A percentile compares a stretch with the other conserved stretches of the same genome.
phyloP scores from a whole-genome alignment of 768 basidiomycete genomes.

The Kwoniella dejecticola region DNA sequence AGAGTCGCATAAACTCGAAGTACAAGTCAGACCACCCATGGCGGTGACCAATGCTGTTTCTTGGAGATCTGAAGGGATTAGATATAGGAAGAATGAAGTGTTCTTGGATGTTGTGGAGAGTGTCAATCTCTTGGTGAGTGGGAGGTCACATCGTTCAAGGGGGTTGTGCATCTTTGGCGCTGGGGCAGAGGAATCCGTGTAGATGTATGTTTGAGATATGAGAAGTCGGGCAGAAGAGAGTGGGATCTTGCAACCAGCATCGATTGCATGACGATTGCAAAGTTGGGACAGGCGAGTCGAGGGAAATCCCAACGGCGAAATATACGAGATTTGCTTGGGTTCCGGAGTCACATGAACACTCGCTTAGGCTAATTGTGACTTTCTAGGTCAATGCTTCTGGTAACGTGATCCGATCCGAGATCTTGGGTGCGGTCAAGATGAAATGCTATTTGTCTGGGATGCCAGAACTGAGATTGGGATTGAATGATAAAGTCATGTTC shows the following conservation, averaged over 20 bases:
- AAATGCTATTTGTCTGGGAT: constrained; percentile 99
- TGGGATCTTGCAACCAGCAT: too few species aligned
- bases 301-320: too few species aligned
- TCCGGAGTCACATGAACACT: too few species aligned
- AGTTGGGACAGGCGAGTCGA: too few species aligned
- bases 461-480: constrained; percentile 91
- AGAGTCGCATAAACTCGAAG: constrained; percentile 94
- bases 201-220: too few species aligned
- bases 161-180: too few species aligned
- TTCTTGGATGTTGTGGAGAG: constrained; percentile 98
- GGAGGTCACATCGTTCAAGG: not conserved
- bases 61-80: constrained; percentile 95
- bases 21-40: constrained; percentile 88
- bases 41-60: constrained; percentile 98
- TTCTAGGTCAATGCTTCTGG: constrained; percentile 90
- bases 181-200: too few species aligned
- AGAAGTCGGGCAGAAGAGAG: too few species aligned
- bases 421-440: constrained; percentile 99
- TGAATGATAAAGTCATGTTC: constrained; percentile 99
- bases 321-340: too few species aligned
- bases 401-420: constrained; percentile 95
- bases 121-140: constrained; percentile 85
- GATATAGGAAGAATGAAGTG: constrained; percentile 98
- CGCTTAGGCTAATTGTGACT: too few species aligned
- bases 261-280: too few species aligned